A percentile compares a stretch with the other conserved stretches of the same genome.
Conservation (phyloP, 1,284 basidiomycete species). For the Heterobasidion irregulare region DNA sequence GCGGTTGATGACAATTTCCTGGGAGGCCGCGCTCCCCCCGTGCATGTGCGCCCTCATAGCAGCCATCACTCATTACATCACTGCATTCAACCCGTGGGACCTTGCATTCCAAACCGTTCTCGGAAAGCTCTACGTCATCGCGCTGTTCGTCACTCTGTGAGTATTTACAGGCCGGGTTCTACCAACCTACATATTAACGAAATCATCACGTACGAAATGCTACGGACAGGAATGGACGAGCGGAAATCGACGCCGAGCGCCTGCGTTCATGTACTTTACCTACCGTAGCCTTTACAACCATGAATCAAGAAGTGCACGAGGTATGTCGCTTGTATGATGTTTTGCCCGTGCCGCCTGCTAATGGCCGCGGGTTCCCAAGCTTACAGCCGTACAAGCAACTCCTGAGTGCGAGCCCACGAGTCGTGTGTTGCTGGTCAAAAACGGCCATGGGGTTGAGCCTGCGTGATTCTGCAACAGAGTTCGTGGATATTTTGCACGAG, state of each 20-base stretch:
- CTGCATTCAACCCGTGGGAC: slow-evolving; percentile 19
- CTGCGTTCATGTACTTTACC: neutral
- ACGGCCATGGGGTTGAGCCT: no score
- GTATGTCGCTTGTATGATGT: no score
- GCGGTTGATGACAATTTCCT: slow-evolving; percentile 17
- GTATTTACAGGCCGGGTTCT: neutral
- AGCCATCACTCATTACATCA: slow-evolving; percentile 17
- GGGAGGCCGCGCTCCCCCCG: slow-evolving; percentile 23
- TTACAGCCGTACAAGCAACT: no score
- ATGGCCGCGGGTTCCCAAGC: no score
- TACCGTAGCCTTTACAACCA: neutral
- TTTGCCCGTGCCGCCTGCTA: no score
- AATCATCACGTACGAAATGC: neutral
- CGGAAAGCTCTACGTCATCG: slow-evolving; percentile 26
- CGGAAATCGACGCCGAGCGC: neutral
- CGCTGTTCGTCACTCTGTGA: slow-evolving; percentile 22
- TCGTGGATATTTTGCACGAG: no score
- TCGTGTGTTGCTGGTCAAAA: no score
- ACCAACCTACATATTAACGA: no score
- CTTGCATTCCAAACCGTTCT: slow-evolving; percentile 21
- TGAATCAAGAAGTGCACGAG: no score
- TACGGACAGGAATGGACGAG: neutral
- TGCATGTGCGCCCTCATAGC: slow-evolving; percentile 20
- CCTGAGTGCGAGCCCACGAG: no score
- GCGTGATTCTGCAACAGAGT: no score